Evolutionary conservation across 1,284 basidiomycete genomes (phyloP).

Genomic region (Fomitopsis pinicola): DNA sequence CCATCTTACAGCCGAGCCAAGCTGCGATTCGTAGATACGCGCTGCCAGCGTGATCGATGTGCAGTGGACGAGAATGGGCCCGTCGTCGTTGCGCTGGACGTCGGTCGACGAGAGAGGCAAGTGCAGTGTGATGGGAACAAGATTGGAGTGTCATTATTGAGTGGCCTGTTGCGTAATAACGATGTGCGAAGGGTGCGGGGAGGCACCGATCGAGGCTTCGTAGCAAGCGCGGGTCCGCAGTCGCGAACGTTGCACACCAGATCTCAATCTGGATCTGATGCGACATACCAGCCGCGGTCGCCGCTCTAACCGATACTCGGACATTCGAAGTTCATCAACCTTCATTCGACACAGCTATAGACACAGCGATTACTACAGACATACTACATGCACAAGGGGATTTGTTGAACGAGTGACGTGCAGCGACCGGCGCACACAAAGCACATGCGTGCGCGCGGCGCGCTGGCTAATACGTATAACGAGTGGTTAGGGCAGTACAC

Average conservation of each 20-base stretch:
- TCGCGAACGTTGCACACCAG: neutral
- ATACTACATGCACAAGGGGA: neutral
- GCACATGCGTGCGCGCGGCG: neutral
- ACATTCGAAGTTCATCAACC: neutral
- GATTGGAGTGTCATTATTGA: neutral
- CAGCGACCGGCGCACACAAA: conserved; percentile 2
- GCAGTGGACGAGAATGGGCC: neutral
- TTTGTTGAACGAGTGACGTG: neutral
- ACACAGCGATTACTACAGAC: neutral
- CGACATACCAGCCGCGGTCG: neutral
- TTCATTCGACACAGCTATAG: neutral
- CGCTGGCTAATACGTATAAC: neutral
- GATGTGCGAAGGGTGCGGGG: neutral
- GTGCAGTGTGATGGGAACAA: neutral
- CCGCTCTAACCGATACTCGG: neutral
- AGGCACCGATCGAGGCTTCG: neutral
- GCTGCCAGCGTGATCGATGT: neutral
- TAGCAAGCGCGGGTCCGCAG: neutral
- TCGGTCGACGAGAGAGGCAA: neutral
- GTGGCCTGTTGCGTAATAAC: neutral
- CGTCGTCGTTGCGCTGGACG: neutral
- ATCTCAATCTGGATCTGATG: neutral
- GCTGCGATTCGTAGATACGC: neutral
- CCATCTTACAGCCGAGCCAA: neutral
- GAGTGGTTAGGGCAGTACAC: neutral